phyloP scores from a whole-genome alignment of 75 land plant genomes.

The Pinus albicaulis region DNA sequence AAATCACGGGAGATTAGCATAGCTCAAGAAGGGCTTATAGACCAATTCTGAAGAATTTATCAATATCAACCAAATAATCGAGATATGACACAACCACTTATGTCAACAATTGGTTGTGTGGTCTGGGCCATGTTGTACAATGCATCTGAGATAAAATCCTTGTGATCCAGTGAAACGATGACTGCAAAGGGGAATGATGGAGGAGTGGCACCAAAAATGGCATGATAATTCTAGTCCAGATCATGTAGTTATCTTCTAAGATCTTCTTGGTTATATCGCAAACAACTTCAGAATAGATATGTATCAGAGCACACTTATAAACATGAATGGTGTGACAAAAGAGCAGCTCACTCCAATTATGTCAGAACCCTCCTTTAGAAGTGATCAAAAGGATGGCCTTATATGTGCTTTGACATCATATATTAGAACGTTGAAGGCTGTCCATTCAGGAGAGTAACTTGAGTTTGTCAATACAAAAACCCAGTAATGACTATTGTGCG shows the following conservation, averaged over 20 bases:
- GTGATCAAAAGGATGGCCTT: slow-evolving; percentile 40
- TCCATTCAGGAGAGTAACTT: slow-evolving; percentile 58
- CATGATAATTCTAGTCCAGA: slow-evolving; percentile 75
- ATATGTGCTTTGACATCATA: slow-evolving; percentile 41
- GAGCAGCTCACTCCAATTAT: slow-evolving; percentile 34
- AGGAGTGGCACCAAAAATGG: slow-evolving; percentile 77
- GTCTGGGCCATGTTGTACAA: slow-evolving; percentile 74
- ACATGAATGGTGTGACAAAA: slow-evolving; percentile 54
- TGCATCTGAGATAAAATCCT: slow-evolving; percentile 72
- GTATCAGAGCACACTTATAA: slow-evolving; percentile 58
- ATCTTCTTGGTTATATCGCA: slow-evolving; percentile 40
- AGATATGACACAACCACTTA: slow-evolving; percentile 45
- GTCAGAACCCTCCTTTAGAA: slow-evolving; percentile 39
- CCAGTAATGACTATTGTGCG: too few species aligned
- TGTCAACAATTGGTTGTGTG: slow-evolving; percentile 61
- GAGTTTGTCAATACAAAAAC: slow-evolving; percentile 41
- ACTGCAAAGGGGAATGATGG: slow-evolving; percentile 76
- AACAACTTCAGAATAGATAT: slow-evolving; percentile 30
- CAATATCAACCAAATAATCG: slow-evolving; percentile 27
- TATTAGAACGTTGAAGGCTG: slow-evolving; percentile 53
- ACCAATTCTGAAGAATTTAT: slow-evolving; percentile 23
- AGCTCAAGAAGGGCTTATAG: slow-evolving; percentile 53
- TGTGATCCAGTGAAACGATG: slow-evolving; percentile 67
- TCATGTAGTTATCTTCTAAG: slow-evolving; percentile 69
- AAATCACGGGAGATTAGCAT: slow-evolving; percentile 40